Percentiles rank a stretch among this genome's conserved stretches.
These are phyloP conservation scores for Dipteronia sinensis DNA, from an alignment of 345 rosid genomes.

Conservation along the genomic window DNA sequence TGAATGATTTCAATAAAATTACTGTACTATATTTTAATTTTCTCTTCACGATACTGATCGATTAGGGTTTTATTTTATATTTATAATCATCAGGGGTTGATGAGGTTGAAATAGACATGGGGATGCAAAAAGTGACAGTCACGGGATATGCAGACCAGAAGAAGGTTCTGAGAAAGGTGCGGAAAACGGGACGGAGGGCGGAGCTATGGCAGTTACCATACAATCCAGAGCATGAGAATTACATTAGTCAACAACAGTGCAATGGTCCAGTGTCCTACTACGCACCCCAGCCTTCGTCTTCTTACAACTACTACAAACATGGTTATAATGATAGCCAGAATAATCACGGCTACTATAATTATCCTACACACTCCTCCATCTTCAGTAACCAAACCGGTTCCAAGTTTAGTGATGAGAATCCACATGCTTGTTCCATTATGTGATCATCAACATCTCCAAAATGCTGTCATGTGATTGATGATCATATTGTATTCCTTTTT, in stretches of 20 bases:
- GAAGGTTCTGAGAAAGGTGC: conserved; percentile 67
- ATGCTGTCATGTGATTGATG: neutral
- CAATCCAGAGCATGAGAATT: conserved; percentile 48
- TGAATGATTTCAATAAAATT: too few species aligned
- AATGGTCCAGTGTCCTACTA: conserved; percentile 54
- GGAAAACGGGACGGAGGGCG: conserved; percentile 75
- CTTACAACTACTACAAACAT: conserved; percentile 87
- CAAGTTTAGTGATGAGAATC: conserved; percentile 83
- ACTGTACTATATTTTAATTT: too few species aligned
- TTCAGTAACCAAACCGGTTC: conserved; percentile 62
- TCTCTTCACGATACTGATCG: too few species aligned
- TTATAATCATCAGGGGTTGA: conserved; percentile 60
- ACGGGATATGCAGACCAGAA: conserved; percentile 82
- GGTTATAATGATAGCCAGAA: conserved; percentile 60
- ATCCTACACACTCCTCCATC: conserved; percentile 47
- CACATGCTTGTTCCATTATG: conserved; percentile 78
- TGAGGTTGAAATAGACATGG: conserved; percentile 68
- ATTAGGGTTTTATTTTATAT: neutral
- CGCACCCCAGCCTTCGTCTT: conserved; percentile 63
- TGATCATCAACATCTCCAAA: conserved; percentile 23
- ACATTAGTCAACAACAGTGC: conserved; percentile 42
- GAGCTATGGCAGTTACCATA: conserved; percentile 90
- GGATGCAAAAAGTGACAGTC: conserved; percentile 75
- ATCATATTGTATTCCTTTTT: neutral
- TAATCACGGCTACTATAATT: conserved; percentile 45